Conservation (phyloP, 495 filamentous ascomycete species). For the Jackrogersella multiformis region DNA sequence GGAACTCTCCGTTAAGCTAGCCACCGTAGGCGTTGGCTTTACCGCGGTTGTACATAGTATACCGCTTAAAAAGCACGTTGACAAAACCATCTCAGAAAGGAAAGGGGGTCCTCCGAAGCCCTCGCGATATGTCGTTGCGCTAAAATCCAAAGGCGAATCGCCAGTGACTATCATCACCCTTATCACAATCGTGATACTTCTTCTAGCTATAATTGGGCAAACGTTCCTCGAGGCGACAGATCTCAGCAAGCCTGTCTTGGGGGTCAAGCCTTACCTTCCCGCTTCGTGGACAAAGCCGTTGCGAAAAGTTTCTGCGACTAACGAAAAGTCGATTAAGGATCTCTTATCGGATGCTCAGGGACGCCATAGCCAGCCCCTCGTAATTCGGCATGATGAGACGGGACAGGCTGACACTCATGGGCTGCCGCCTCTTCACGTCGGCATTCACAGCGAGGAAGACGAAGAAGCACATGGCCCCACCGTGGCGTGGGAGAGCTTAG, state of each 20-base stretch:
- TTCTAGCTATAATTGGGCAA: constrained; percentile 71
- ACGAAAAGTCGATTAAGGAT: constrained; percentile 41
- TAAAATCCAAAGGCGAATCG: constrained; percentile 62
- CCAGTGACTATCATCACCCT: constrained; percentile 58
- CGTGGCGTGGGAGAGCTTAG: constrained; percentile 73
- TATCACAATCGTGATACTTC: constrained; percentile 60
- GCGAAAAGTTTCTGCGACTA: constrained; percentile 29
- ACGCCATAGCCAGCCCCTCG: constrained; percentile 35
- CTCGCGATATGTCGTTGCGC: constrained; percentile 73
- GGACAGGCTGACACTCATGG: constrained; percentile 33
- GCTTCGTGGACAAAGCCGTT: constrained; percentile 42
- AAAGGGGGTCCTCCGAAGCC: constrained; percentile 55
- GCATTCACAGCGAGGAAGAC: constrained; percentile 56
- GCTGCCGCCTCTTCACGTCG: constrained; percentile 43
- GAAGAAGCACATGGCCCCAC: constrained; percentile 49
- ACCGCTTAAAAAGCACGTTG: constrained; percentile 63
- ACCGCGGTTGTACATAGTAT: constrained; percentile 87
- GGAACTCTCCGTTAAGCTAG: constrained; percentile 72
- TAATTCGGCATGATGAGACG: constrained; percentile 40
- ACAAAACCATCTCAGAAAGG: constrained; percentile 56
- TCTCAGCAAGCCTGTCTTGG: constrained; percentile 64
- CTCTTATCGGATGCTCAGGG: constrained; percentile 33
- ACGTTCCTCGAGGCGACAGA: constrained; percentile 73
- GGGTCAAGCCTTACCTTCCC: constrained; percentile 44
- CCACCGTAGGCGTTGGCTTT: constrained; percentile 85